Evolutionary conservation across 345 rosid species (phyloP).

Genomic region (Lepidium aucheri): DNA sequence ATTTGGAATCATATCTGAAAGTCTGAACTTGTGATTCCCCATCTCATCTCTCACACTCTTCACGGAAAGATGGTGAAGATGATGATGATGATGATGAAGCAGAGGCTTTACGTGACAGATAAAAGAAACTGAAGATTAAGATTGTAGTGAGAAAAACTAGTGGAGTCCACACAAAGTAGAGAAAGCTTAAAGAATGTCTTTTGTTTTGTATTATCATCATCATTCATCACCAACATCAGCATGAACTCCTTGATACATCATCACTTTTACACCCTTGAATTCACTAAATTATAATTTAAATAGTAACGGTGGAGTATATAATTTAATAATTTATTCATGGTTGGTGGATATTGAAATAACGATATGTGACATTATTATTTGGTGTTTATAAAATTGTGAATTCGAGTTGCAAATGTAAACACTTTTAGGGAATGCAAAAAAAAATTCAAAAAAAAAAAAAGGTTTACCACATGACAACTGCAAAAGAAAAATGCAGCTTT

Average conservation of each 20-base stretch:
- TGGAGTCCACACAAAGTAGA: neutral
- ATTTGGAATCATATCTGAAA: conserved; percentile 65
- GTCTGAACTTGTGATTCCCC: conserved; percentile 57
- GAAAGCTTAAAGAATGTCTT: conserved; percentile 12
- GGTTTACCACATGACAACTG: neutral
- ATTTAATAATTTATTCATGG: neutral
- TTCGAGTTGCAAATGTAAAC: neutral
- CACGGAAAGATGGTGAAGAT: neutral
- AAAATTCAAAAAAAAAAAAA: neutral
- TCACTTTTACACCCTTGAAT: conserved; percentile 18
- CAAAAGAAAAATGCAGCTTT: neutral
- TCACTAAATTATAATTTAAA: neutral
- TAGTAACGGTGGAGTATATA: neutral
- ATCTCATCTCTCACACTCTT: conserved; percentile 20
- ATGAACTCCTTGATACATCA: conserved; percentile 15
- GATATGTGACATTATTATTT: neutral
- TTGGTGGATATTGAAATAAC: neutral
- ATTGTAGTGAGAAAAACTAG: neutral
- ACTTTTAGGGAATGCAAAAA: neutral
- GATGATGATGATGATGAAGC: neutral
- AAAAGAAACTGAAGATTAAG: neutral
- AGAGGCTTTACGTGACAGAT: conserved; percentile 4
- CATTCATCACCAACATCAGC: conserved; percentile 15
- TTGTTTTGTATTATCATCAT: conserved; percentile 14
- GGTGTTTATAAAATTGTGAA: neutral